These are phyloP conservation scores for Arachnomyces sp. DNA, from an alignment of 2,329 filamentous ascomycete species.

Conservation along the genomic window DNA sequence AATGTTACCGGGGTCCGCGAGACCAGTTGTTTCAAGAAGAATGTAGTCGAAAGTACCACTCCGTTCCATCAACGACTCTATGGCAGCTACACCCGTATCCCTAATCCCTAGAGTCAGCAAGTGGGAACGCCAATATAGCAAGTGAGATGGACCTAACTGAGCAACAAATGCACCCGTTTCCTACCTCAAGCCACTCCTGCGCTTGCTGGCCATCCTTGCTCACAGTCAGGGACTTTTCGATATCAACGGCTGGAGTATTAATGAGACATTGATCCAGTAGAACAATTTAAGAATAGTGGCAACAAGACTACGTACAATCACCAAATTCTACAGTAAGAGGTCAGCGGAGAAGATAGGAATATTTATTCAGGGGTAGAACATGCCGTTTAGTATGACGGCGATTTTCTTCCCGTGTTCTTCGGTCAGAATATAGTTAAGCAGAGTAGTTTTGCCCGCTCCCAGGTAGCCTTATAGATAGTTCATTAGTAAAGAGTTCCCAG, in stretches of 20 bases:
- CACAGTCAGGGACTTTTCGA: constrained; percentile 91
- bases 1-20: constrained; percentile 91
- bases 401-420: constrained; percentile 96
- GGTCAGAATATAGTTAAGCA: constrained; percentile 91
- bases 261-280: neutral
- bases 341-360: constrained; percentile 7
- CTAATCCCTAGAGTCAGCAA: constrained; percentile 35
- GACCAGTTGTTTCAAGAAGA: constrained; percentile 86
- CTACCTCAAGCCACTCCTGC: constrained; percentile 90
- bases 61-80: constrained; percentile 91
- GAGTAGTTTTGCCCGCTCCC: constrained; percentile 88
- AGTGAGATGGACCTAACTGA: constrained; percentile 67
- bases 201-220: constrained; percentile 74
- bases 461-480: constrained; percentile 64
- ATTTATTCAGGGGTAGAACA: constrained; percentile 18
- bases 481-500: constrained; percentile 6
- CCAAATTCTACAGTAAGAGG: constrained; percentile 57
- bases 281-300: constrained; percentile 3
- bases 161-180: constrained; percentile 96
- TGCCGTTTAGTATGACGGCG: constrained; percentile 90
- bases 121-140: neutral
- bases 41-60: constrained; percentile 96
- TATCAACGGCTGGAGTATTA: constrained; percentile 61
- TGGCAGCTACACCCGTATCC: constrained; percentile 86
- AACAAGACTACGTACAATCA: constrained; percentile 52